A percentile compares a stretch with the other conserved stretches of the same genome.
Evolutionary conservation across 2,329 filamentous ascomycete genomes (phyloP).

Genomic region (Calonectria hawksworthii): DNA sequence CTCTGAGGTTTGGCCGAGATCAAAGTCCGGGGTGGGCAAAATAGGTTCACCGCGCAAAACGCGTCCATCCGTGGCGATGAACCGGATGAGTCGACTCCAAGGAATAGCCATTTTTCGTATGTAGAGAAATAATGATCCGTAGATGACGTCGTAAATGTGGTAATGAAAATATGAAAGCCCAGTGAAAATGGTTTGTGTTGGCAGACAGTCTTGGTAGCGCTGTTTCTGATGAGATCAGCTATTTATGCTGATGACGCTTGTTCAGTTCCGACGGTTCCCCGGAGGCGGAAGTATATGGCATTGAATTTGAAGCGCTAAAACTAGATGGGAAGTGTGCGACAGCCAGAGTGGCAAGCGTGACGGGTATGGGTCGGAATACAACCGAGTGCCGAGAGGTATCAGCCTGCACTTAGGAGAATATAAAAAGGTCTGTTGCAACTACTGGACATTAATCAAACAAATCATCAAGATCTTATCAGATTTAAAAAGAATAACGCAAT

Average conservation of each 20-base stretch:
- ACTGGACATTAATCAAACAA: not conserved
- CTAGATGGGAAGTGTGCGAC: not conserved
- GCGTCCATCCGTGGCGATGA: slow-evolving; percentile 64
- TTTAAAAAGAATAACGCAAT: not conserved
- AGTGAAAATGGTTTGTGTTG: not conserved
- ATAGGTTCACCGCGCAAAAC: slow-evolving; percentile 67
- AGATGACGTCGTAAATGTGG: not conserved
- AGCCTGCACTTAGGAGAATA: not conserved
- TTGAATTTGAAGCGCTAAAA: not conserved
- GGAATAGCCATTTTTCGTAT: not conserved
- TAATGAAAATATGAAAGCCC: not conserved
- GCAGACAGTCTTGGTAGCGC: not conserved
- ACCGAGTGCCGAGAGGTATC: not conserved
- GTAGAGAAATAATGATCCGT: not conserved
- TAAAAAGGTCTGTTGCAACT: not conserved
- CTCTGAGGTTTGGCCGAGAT: slow-evolving; percentile 59
- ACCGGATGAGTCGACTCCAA: slow-evolving; percentile 55
- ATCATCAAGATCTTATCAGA: not conserved
- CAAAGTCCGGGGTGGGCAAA: slow-evolving; percentile 58
- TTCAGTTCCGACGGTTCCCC: not conserved
- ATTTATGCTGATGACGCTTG: not conserved
- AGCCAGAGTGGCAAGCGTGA: not conserved
- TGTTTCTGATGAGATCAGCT: not conserved
- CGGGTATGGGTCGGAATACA: not conserved
- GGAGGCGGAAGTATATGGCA: not conserved